These are phyloP conservation scores for Tardiomyces depauwii DNA, from an alignment of 1,139 yeast genomes.

Conservation along the genomic window DNA sequence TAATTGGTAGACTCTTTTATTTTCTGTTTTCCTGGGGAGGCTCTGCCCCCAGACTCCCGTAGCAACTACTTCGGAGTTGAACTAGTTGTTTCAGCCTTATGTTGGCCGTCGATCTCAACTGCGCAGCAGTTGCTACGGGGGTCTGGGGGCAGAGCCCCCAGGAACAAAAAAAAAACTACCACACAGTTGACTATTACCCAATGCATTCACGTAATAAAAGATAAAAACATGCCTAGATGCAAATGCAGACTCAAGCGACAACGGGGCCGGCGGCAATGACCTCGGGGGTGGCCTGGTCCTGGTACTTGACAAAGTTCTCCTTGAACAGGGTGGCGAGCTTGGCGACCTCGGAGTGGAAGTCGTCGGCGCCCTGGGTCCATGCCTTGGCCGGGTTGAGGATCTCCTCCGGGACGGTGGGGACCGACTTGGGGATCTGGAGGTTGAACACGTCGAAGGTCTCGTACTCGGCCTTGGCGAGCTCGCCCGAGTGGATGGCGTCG, in stretches of 20 bases:
- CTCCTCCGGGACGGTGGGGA: conserved; percentile 74
- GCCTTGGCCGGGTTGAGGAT: conserved; percentile 79
- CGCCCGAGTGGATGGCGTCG: conserved; percentile 91
- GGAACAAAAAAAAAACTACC: no score
- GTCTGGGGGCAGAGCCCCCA: no score
- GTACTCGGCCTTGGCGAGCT: conserved; percentile 65
- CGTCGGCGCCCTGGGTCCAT: conserved; percentile 65
- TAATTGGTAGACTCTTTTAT: no score
- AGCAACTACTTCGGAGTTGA: no score
- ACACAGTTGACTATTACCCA: no score
- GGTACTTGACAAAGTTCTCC: conserved; percentile 79
- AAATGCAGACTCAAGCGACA: conserved; percentile 7
- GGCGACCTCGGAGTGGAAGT: conserved; percentile 59
- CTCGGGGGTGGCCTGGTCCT: conserved; percentile 73
- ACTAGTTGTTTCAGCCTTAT: no score
- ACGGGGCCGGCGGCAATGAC: conserved; percentile 90
- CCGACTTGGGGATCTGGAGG: conserved; percentile 73
- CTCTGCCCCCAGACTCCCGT: no score
- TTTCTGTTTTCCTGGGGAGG: no score
- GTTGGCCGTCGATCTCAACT: no score
- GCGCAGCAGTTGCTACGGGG: no score
- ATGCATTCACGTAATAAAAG: no score
- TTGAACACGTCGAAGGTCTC: conserved; percentile 83
- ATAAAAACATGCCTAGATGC: no score
- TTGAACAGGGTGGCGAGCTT: conserved; percentile 68